Evolutionary conservation across 257 asterid species (phyloP).

Genomic region (Plectranthus barbatus): DNA sequence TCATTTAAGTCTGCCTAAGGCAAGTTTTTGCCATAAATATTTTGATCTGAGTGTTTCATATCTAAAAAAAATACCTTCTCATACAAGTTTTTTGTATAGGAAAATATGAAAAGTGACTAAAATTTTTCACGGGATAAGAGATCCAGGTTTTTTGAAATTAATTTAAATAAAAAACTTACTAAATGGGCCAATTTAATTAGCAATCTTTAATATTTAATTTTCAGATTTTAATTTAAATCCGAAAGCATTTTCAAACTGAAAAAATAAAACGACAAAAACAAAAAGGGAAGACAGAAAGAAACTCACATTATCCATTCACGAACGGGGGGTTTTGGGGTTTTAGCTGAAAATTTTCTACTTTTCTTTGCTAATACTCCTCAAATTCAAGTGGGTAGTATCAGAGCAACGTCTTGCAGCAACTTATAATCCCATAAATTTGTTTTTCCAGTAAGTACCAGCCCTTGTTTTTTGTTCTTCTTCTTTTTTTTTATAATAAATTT

Average conservation of each 20-base stretch:
- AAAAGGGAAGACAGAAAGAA: neutral
- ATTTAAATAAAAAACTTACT: no score
- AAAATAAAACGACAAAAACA: neutral
- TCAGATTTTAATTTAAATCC: neutral
- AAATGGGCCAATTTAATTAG: no score
- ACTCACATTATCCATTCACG: neutral
- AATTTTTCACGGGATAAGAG: no score
- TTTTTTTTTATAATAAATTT: neutral
- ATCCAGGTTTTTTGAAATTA: no score
- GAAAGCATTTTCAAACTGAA: neutral
- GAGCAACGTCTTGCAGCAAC: neutral
- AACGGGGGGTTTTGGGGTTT: slow-evolving; percentile 6
- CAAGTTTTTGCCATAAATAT: no score
- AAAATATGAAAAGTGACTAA: no score
- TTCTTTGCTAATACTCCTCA: neutral
- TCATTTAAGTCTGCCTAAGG: no score
- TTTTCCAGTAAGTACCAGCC: neutral
- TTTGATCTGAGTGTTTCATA: no score
- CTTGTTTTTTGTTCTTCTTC: neutral
- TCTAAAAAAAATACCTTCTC: no score
- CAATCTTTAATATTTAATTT: no score
- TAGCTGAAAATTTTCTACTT: neutral
- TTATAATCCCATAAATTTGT: neutral
- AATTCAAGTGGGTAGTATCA: neutral
- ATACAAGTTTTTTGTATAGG: no score